phyloP scores from a whole-genome alignment of 2,329 filamentous ascomycete species.

The Cercospora brassicicola region DNA sequence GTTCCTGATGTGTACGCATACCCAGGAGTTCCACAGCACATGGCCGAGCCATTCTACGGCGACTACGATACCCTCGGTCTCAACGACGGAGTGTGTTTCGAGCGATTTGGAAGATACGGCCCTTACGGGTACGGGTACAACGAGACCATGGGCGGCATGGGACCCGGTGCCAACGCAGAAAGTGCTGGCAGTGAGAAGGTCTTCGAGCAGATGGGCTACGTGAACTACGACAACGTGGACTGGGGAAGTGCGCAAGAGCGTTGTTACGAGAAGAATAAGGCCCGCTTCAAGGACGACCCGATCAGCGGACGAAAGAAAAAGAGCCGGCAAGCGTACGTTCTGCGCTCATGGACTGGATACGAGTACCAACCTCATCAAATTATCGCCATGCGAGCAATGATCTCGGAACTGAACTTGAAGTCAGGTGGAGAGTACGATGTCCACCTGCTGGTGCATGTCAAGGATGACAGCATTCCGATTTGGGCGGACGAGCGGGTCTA shows the following conservation, averaged over 20 bases:
- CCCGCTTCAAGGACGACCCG: slow-evolving; percentile 44
- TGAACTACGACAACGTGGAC: slow-evolving; percentile 51
- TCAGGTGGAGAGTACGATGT: slow-evolving; percentile 86
- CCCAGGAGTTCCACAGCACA: slow-evolving; percentile 53
- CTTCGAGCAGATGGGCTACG: slow-evolving; percentile 47
- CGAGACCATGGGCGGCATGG: slow-evolving; percentile 50
- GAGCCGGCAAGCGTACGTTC: slow-evolving; percentile 74
- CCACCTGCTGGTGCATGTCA: slow-evolving; percentile 81
- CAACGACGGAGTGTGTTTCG: slow-evolving; percentile 52
- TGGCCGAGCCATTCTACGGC: slow-evolving; percentile 51
- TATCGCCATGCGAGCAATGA: slow-evolving; percentile 77
- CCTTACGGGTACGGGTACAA: slow-evolving; percentile 55
- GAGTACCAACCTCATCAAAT: slow-evolving; percentile 76
- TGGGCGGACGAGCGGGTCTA: slow-evolving; percentile 74
- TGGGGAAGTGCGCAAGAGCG: slow-evolving; percentile 52
- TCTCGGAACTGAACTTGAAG: slow-evolving; percentile 75
- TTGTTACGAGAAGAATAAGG: slow-evolving; percentile 53
- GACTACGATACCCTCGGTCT: slow-evolving; percentile 51
- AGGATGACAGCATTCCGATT: slow-evolving; percentile 71
- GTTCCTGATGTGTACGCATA: slow-evolving; percentile 68
- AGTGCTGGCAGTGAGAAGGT: slow-evolving; percentile 49
- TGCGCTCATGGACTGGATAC: slow-evolving; percentile 82
- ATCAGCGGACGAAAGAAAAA: slow-evolving; percentile 42
- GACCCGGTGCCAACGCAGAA: slow-evolving; percentile 44
- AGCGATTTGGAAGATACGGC: slow-evolving; percentile 52